Evolutionary conservation across 306 rosid genomes (phyloP), one percentile per base, ranked within the genome.

Genomic region (Spatholobus suberectus): DNA sequence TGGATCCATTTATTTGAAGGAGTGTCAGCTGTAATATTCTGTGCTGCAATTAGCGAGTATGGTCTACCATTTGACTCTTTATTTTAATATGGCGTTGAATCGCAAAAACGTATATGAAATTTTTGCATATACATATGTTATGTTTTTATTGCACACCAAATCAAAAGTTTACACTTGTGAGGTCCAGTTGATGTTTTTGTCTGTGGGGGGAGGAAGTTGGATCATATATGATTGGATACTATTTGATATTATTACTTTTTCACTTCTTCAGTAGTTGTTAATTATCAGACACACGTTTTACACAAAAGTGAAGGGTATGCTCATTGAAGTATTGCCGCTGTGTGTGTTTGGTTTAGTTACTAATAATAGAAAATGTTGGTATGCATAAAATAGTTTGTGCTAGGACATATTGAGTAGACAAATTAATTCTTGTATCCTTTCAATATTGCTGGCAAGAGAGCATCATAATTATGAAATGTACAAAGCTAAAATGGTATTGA

Each of bases 1-100:
- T 96, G 99, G 99, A 96, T 96, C 88, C 99, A 96, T 96, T 92
- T 96, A 51, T 96, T 96, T 55, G 99, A 96, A 90, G 99, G 98
- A 68, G 99, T 96, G 79, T 91, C 97, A 12, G 99, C 99, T 76
- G 97, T 96, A 76, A 96, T 96, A 83, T 96, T 96, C 91, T 96
- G 99, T 82, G 98, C 94, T 79, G 94, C 99, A 23, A 90, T 96
- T 74, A 96, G 99, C 91, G 99, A 96, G 99, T 96, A 92, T 89
- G 96, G 61, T 76, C 70, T 72, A 26, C 63, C 40, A 43, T 58
- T 54, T 46, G 10, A 70, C 67, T 77, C 71, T 52, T 27, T 15
- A 38, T 62, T 14, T 67, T 38, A 37, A 75, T 73, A 18, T 46
- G 18, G 3, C 41, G 14, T 11, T 20, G n/a, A 49, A n/a, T 63